These are phyloP conservation scores for Pelargonium nanum DNA, from an alignment of 345 rosid genomes.

Conservation along the genomic window DNA sequence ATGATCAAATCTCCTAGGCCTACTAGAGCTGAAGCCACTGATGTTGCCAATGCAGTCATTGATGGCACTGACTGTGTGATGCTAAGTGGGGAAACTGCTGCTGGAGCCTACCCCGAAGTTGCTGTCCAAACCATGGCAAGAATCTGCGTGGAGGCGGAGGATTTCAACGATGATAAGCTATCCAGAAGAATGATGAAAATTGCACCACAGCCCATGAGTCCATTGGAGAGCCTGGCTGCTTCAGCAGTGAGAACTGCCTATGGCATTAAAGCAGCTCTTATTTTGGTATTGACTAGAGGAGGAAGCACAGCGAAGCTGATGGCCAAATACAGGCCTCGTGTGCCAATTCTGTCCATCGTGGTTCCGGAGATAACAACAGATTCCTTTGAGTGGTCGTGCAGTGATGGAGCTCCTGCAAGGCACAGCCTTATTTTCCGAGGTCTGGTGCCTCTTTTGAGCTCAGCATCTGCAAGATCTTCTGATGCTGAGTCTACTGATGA, in stretches of 20 bases:
- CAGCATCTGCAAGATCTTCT: slow-evolving; percentile 83
- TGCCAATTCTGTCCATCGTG: slow-evolving; percentile 86
- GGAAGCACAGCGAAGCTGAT: slow-evolving; percentile 94
- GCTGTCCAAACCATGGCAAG: slow-evolving; percentile 94
- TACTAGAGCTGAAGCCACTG: slow-evolving; percentile 96
- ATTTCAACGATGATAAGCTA: slow-evolving; percentile 70
- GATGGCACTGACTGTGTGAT: slow-evolving; percentile 86
- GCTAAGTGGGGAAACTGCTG: slow-evolving; percentile 40
- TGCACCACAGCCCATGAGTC: slow-evolving; percentile 94
- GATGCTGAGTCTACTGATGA: slow-evolving; percentile 83
- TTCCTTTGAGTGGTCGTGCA: slow-evolving; percentile 88
- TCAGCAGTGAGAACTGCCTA: slow-evolving; percentile 94
- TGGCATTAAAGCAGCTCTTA: slow-evolving; percentile 70
- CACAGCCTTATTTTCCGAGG: slow-evolving; percentile 90
- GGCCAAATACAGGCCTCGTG: slow-evolving; percentile 90
- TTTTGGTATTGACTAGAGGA: slow-evolving; percentile 86
- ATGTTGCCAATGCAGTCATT: slow-evolving; percentile 94
- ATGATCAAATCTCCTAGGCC: slow-evolving; percentile 98
- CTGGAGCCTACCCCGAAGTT: slow-evolving; percentile 92
- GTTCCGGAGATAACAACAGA: slow-evolving; percentile 86
- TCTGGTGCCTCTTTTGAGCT: slow-evolving; percentile 66
- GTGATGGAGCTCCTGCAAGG: slow-evolving; percentile 85
- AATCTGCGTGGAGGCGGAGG: slow-evolving; percentile 87
- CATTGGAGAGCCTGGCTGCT: slow-evolving; percentile 86
- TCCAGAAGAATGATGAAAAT: slow-evolving; percentile 74